Conservation (phyloP, 2,329 filamentous ascomycete genomes). For the Phialophora verrucosa region DNA sequence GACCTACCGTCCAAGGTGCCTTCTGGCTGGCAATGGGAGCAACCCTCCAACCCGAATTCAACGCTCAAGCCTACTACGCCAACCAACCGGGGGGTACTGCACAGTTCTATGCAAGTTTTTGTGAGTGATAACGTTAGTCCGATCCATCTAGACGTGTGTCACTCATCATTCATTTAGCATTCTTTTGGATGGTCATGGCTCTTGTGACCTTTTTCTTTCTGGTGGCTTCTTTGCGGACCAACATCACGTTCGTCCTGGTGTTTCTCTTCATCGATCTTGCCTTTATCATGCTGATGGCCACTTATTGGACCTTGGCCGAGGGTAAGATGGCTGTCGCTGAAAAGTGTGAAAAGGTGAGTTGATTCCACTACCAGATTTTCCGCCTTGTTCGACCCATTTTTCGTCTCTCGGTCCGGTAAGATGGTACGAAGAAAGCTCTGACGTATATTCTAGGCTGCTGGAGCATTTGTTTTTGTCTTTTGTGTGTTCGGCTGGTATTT, state of each 20-base stretch:
- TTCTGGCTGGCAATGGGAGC: constrained; percentile 64
- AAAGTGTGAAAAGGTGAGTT: constrained; percentile 23
- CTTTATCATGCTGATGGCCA: constrained; percentile 25
- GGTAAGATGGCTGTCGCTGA: constrained; percentile 17
- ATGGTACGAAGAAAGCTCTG: constrained; percentile 1
- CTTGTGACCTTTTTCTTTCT: constrained; percentile 69
- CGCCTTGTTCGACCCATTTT: background rate
- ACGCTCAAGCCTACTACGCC: constrained; percentile 50
- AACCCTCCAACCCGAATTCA: constrained; percentile 60
- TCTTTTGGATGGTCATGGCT: constrained; percentile 67
- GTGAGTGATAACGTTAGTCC: background rate
- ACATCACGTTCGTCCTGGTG: constrained; percentile 71
- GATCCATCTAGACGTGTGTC: background rate
- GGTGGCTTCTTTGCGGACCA: constrained; percentile 72
- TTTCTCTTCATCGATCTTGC: constrained; percentile 63
- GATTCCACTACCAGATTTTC: background rate
- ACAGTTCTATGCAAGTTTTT: constrained; percentile 45
- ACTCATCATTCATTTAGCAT: constrained; percentile 52
- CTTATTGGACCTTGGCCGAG: constrained; percentile 58
- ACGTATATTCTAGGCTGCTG: constrained; percentile 45
- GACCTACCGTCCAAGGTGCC: constrained; percentile 5
- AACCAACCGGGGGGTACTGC: background rate
- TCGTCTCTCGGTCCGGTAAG: background rate
- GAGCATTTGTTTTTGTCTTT: constrained; percentile 58
- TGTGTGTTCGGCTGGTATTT: constrained; percentile 62